Conservation (phyloP, 768 basidiomycete genomes). For the Tulasnella sp. region DNA sequence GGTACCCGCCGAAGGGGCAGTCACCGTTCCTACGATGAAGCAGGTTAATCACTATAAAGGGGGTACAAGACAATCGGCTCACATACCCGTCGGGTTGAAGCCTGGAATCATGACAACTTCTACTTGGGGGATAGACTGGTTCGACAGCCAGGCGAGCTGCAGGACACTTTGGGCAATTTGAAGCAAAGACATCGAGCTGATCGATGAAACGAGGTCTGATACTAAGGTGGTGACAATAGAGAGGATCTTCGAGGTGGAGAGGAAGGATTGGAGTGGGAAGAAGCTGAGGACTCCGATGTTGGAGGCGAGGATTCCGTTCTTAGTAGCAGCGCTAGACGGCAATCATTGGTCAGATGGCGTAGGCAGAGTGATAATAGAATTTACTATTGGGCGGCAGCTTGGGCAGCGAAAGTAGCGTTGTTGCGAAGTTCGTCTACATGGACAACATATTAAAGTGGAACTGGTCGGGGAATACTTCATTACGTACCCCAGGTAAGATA, state of each 20-base stretch:
- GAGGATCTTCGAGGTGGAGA: constrained; percentile 27
- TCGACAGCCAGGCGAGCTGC: constrained; percentile 15
- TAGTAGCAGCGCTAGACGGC: neutral
- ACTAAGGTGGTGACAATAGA: neutral
- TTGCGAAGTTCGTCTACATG: neutral
- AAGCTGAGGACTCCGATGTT: constrained; percentile 17
- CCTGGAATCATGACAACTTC: constrained; percentile 16
- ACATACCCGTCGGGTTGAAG: neutral
- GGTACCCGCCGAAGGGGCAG: constrained; percentile 29
- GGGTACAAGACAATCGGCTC: neutral
- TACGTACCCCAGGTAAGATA: neutral
- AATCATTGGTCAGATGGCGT: neutral
- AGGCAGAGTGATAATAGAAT: neutral
- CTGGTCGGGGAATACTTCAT: neutral
- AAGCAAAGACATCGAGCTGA: neutral
- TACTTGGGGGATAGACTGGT: neutral
- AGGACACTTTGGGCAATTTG: constrained; percentile 13
- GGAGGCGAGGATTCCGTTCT: constrained; percentile 22
- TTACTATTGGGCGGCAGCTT: neutral
- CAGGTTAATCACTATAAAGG: neutral
- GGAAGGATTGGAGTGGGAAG: constrained; percentile 20
- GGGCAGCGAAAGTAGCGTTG: constrained; percentile 6
- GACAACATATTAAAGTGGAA: neutral
- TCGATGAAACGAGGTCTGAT: neutral
- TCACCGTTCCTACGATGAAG: neutral